Evolutionary conservation across 2,329 filamentous ascomycete species (phyloP), one percentile per base, ranked within the genome.

Genomic region (Sphaerulina vaccinii): DNA sequence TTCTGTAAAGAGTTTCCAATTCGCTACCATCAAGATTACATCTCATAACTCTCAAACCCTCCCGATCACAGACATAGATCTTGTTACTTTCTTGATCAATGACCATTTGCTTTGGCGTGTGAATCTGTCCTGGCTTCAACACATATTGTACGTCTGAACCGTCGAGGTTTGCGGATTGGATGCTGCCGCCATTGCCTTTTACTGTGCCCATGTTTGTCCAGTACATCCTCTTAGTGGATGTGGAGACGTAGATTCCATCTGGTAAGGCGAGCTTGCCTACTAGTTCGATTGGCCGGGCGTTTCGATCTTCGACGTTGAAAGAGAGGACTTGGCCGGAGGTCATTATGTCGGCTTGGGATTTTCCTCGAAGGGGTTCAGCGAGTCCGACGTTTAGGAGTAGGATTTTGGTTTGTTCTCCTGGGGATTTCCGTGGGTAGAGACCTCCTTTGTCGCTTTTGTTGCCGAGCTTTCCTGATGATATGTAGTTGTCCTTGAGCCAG

Each of bases 381-480:
- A 51, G 29, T 2, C 56, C 56, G 7, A 59, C 9, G 29, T 62
- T 57, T 10, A 62, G 49, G 35, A 61, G 48, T 11, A 61, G 24
- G 10, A 62, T 35, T 18, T 58, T 54, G n/a, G 51, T 57, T 23
- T 40, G 36, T 11, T 23, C 18, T 10, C 54, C 54, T 1, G 33
- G 23, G 8, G 24, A 22, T 7, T 22, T 33, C 5, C 27, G 33
- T 5, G 38, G 22, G 35, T 56, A 56, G 2, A 56, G 38, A 15
- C 54, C 54, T 7, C 54, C 54, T 23, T 56, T 49, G 7, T 42
- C 51, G 19, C 22, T 58, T 50, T 65, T 65, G 37, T 50, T 51
- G 2, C 79, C 79, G 1, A 81, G 64, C 29, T 69, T 76, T 5
- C 77, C 77, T 75, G 81, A 5, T 73, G 66, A n/a, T n/a, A n/a